Percentiles rank a stretch among this genome's conserved stretches.
These are phyloP conservation scores for Ustulina deusta DNA, from an alignment of 2,329 filamentous ascomycete genomes.

Conservation along the genomic window DNA sequence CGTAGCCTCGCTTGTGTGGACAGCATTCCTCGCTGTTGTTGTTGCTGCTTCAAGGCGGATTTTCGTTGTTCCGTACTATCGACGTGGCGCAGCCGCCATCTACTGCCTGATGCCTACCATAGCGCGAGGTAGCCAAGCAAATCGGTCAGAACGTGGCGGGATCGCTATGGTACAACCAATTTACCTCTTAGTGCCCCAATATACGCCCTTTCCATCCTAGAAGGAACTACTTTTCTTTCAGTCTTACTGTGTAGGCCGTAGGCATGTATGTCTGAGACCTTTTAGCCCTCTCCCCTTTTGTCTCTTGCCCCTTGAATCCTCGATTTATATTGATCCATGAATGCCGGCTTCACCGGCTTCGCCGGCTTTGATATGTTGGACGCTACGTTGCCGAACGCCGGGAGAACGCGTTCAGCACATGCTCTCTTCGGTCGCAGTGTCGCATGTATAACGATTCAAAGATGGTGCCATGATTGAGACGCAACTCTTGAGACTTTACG, in stretches of 20 bases:
- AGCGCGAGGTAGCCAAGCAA: background rate
- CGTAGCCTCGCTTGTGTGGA: conserved; percentile 18
- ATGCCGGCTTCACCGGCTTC: background rate
- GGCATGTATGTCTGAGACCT: conserved; percentile 22
- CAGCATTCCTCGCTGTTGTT: background rate
- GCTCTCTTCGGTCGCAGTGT: conserved; percentile 6
- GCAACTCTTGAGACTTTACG: background rate
- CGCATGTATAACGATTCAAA: conserved; percentile 2
- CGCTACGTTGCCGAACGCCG: background rate
- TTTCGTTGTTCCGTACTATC: conserved; percentile 5
- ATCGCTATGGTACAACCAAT: conserved; percentile 5
- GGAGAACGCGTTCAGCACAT: conserved; percentile 7
- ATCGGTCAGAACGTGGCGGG: background rate
- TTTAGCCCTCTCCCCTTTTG: background rate
- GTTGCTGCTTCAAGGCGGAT: conserved; percentile 3
- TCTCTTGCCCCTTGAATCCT: background rate
- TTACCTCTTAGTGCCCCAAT: background rate
- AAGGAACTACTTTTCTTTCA: background rate
- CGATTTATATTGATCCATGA: background rate
- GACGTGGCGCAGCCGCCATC: conserved; percentile 1
- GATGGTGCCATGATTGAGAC: conserved; percentile 1
- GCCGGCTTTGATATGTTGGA: background rate
- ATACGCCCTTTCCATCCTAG: background rate
- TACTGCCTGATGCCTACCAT: background rate
- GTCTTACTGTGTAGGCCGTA: background rate